Evolutionary conservation across 148 eudicot species (phyloP).

Genomic region (Cornus controversa): DNA sequence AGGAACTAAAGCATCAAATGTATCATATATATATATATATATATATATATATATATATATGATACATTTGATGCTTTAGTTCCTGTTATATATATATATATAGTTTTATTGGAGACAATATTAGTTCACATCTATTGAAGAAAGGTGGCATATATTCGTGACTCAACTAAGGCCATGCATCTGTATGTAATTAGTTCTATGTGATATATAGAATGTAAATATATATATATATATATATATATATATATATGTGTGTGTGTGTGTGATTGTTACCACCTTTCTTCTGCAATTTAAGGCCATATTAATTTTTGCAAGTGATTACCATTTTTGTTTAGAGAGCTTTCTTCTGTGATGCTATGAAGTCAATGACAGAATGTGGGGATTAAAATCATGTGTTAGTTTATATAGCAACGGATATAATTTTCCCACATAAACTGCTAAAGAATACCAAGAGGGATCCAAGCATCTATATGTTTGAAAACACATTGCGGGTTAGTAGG

Average conservation of each 20-base stretch:
- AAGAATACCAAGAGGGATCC: constrained; percentile 13
- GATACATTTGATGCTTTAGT: too few species aligned
- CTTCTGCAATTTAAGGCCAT: not conserved
- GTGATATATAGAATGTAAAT: not conserved
- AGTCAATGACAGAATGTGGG: constrained; percentile 7
- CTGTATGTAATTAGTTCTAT: not conserved
- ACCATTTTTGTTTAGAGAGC: constrained; percentile 16
- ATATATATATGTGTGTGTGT: too few species aligned
- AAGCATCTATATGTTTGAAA: constrained; percentile 21
- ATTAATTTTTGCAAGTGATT: not conserved
- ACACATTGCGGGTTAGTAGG: constrained; percentile 2
- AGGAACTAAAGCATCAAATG: too few species aligned
- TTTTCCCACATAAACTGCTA: constrained; percentile 3
- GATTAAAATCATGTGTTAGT: not conserved
- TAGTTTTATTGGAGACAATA: not conserved
- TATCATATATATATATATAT: not conserved
- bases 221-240: too few species aligned
- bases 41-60: too few species aligned
- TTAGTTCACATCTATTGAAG: not conserved
- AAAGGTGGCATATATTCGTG: not conserved
- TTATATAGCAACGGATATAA: constrained; percentile 16
- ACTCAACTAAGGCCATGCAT: not conserved
- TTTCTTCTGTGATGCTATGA: constrained; percentile 10
- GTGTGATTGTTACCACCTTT: not conserved
- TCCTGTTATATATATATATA: too few species aligned